Conservation (phyloP, 2,329 filamentous ascomycete genomes). For the Pseudovirgaria hyperparasitica region DNA sequence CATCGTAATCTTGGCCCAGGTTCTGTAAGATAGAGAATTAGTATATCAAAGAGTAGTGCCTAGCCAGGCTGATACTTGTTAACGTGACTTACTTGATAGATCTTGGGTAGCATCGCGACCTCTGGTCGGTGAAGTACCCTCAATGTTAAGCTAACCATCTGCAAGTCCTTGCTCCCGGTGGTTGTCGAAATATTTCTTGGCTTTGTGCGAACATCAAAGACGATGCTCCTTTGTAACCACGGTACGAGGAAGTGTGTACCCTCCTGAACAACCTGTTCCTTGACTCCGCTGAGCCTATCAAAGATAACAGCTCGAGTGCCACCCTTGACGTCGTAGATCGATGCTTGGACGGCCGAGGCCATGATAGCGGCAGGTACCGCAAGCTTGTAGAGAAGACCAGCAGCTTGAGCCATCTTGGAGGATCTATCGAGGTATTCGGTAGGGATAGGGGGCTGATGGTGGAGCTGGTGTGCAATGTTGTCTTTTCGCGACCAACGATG, state of each 20-base stretch:
- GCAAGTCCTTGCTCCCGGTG: slow-evolving; percentile 95
- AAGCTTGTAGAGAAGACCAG: slow-evolving; percentile 51
- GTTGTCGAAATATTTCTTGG: slow-evolving; percentile 95
- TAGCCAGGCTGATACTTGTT: neutral
- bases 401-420: slow-evolving; percentile 35
- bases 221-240: slow-evolving; percentile 87
- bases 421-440: slow-evolving; percentile 3
- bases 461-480: neutral
- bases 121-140: slow-evolving; percentile 91
- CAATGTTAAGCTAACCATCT: slow-evolving; percentile 98
- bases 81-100: slow-evolving; percentile 72
- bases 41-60: slow-evolving; percentile 1
- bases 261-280: slow-evolving; percentile 85
- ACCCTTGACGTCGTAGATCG: slow-evolving; percentile 94
- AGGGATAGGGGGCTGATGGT: neutral
- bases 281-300: slow-evolving; percentile 82
- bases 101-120: slow-evolving; percentile 84
- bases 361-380: slow-evolving; percentile 64
- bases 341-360: slow-evolving; percentile 56
- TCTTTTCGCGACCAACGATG: slow-evolving; percentile 1
- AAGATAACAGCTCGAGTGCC: slow-evolving; percentile 95
- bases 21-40: slow-evolving; percentile 48
- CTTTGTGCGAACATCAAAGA: slow-evolving; percentile 96
- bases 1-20: slow-evolving; percentile 96
- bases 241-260: slow-evolving; percentile 94